Base-by-base conservation (phyloP, 2,329 filamentous ascomycete species). In the Lomentospora prolificans region DNA sequence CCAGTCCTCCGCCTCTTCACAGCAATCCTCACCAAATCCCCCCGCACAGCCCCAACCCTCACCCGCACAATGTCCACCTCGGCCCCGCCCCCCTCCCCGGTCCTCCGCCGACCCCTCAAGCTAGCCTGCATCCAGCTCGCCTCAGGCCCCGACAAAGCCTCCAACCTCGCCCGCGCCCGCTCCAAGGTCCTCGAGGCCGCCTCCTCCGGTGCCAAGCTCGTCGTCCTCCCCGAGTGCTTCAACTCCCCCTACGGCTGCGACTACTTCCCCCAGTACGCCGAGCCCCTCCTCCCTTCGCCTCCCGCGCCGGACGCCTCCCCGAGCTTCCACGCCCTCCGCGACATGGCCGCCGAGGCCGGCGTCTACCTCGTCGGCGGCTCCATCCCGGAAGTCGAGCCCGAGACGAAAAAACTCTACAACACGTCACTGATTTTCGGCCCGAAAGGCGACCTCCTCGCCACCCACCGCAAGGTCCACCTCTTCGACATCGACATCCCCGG, bases 401-500 rank as follows among this genome's bases (percentile, higher is more conserved):
- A 64, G 25, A 75, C 78, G 12, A 64, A 61, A 3, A 87, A 88
- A 62, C 87, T 91, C 72, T 96, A 94, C 78, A 99, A 99, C 74
- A 97, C 94, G 3, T 86, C 83, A 27, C 75, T 99, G 50, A 83
- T 87, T 6, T 99, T 99, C 70, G 81, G 78, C 0, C 91, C 90
- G 0, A 73, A 78, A 8, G 94, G 94, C 3, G 69, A 78, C n/a
- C 76, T 96, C 51, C 77, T 99, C n/a, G 89, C 84, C 4, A 89
- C 85, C 2, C 91, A 97, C 70, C 83, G 94, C 63, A 99, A 99
- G 74, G 85, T 94, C 46, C 94, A 99, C 71, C 79, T 99, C 46
- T 99, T 99, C 70, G 94, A 97, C 72, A 99, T 99, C 64, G 86
- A 95, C 69, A 97, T 99, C 60, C 94, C 94, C 0, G 92, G 90